Base-by-base conservation (phyloP, 2,329 filamentous ascomycete species). In the Aspergillus novoparasiticus region DNA sequence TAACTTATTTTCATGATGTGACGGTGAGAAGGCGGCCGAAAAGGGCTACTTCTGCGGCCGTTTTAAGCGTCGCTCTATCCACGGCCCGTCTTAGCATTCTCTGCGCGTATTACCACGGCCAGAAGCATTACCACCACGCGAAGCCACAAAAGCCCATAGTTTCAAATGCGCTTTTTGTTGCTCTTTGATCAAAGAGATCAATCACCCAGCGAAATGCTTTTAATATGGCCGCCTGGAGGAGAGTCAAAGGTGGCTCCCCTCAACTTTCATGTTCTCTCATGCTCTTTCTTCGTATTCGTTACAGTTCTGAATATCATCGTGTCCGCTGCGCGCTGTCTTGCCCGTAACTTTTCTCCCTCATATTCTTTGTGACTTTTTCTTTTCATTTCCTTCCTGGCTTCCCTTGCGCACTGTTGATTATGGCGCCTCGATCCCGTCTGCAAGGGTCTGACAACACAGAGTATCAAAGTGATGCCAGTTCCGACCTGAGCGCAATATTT, bases 391-490 rank as follows among this genome's bases (percentile, higher is more conserved):
- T 32, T 32, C 30, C 30, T 32, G 30, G 30, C 30, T 32, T 36
- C 34, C 34, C 34, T 36, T 36, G 10, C 34, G 34, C 12, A 36
- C 34, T 36, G 34, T 36, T 36, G 34, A 26, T 32, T 32, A 32
- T 32, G 30, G 30, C 30, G 16, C 51, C 50, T 60, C 57, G n/a
- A 53, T 53, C 41, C 57, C 14, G 41, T 57, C 45, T 58, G 10
- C 50, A 46, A 9, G 45, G 57, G 50, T 19, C 58, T 63, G 50
- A 60, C 21, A n/a, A 63, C 14, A 57, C 34, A 63, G 57, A 65
- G 34, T 32, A 32, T 46, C 41, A 69, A 45, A 68, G 60, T 36
- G 54, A 70, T 66, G 54, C 60, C 48, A 63, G 67, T 45, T 68
- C 63, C 43, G 43, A 55, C 39, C 26, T 65, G 12, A 62, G 53